Conservation (phyloP, 2,329 filamentous ascomycete species). For the Hymenoscyphus infarciens region DNA sequence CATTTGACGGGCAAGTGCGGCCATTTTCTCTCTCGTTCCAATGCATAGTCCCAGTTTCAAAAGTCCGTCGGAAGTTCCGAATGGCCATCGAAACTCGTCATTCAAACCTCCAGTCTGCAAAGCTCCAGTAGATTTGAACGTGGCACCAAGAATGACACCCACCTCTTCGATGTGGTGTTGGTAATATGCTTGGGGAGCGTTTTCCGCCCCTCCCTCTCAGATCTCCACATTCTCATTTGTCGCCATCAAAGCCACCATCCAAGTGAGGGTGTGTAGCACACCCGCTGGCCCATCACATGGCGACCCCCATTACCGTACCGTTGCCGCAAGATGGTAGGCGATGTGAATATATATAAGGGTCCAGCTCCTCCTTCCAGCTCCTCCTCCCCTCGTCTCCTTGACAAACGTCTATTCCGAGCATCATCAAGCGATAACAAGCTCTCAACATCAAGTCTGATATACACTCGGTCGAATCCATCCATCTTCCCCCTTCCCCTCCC, state of each 20-base stretch:
- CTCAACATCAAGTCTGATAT: not conserved
- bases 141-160: not conserved
- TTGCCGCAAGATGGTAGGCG: not conserved
- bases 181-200: not conserved
- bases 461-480: not conserved
- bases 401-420: not conserved
- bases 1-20: not conserved
- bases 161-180: not conserved
- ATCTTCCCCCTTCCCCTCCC: not conserved
- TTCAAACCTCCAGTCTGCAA: not conserved
- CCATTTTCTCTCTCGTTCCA: not conserved
- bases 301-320: not conserved
- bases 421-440: conserved; percentile 4
- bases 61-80: not conserved
- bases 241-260: not conserved
- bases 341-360: not conserved
- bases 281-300: conserved; percentile 1
- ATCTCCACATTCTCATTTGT: not conserved
- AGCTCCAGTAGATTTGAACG: not conserved
- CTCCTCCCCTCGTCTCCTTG: not conserved
- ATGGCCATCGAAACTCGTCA: not conserved
- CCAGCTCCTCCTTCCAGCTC: not conserved
- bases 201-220: not conserved
- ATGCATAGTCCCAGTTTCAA: not conserved
- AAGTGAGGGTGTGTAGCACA: not conserved